Evolutionary conservation across 2,329 filamentous ascomycete species (phyloP), one percentile per base, ranked within the genome.

Genomic region (Colletotrichum sp.): DNA sequence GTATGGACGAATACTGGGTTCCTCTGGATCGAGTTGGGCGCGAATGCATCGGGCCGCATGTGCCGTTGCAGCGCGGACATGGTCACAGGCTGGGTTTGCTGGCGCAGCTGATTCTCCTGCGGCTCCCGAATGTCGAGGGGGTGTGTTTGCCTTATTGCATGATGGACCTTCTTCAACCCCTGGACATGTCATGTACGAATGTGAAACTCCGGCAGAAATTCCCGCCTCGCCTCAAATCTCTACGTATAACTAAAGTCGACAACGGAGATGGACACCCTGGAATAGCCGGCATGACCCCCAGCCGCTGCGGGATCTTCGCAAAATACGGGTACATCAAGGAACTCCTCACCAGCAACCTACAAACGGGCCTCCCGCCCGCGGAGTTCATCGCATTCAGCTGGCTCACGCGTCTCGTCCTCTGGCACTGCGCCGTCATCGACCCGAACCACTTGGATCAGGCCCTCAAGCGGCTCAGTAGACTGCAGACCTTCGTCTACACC

Each of bases 1-100:
- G 11, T 3, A 52, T 52, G 44, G 44, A 52, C 6, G 44, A 13
- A 4, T 22, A 52, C 6, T 52, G 44, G 44, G 44, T 52, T 22
- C 2, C 44, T 22, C 2, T 52, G 12, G n/a, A 22, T 4, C 11
- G 2, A 22, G 44, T 52, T 1, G 44, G n/a, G 44, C 44, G 6
- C 3, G 44, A 22, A 22, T 0, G 0, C 11, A 0, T 52, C 6
- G 11, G 11, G 1, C n/a, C n/a, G 1, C 44, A 22, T 8, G 6
- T 52, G 11, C n/a, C 44, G 0, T 13, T 52, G 44, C 44, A 52
- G n/a, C 44, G n/a, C n/a, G 11, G n/a, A 0, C 44, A 52, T 8
- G 11, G n/a, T 5, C 44, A 52, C 0, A 52, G 44, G n/a, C 11
- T 52, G 6, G 44, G 44, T 8, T 6, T 52, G 0, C 4, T 22